These are phyloP conservation scores for Penicillium coprophilum DNA, from an alignment of 495 filamentous ascomycete species.

Conservation along the genomic window DNA sequence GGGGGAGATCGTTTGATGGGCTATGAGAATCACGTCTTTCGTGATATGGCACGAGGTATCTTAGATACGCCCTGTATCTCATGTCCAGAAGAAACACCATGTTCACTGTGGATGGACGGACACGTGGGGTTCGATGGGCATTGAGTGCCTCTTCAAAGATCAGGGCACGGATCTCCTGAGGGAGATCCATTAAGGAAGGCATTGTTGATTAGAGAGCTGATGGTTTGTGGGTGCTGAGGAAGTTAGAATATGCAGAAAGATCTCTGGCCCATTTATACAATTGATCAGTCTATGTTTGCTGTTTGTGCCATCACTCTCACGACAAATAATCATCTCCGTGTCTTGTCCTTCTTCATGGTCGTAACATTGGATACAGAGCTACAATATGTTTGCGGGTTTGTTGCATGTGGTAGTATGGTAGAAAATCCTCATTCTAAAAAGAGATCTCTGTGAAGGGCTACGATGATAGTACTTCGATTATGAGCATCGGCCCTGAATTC, in stretches of 20 bases:
- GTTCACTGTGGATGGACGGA: background rate
- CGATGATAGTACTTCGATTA: too few relatives aligned
- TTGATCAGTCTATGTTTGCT: too few relatives aligned
- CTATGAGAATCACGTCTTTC: background rate
- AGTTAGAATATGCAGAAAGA: background rate
- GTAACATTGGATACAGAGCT: too few relatives aligned
- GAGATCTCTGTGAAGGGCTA: too few relatives aligned
- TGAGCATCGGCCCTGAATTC: too few relatives aligned
- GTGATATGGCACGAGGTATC: background rate
- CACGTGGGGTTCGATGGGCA: background rate
- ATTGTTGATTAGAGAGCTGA: background rate
- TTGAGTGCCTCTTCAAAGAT: background rate
- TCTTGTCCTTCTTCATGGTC: too few relatives aligned
- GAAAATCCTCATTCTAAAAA: too few relatives aligned
- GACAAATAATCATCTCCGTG: background rate
- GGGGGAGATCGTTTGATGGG: background rate
- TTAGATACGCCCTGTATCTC: background rate
- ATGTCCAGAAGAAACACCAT: background rate
- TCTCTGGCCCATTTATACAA: too few relatives aligned
- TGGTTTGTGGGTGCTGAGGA: background rate
- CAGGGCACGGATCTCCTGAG: background rate
- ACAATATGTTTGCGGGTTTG: too few relatives aligned
- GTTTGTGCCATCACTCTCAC: too few relatives aligned
- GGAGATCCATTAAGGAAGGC: background rate
- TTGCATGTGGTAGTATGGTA: too few relatives aligned